phyloP scores from a whole-genome alignment of 345 rosid genomes.

The Melaleuca quinquenervia region DNA sequence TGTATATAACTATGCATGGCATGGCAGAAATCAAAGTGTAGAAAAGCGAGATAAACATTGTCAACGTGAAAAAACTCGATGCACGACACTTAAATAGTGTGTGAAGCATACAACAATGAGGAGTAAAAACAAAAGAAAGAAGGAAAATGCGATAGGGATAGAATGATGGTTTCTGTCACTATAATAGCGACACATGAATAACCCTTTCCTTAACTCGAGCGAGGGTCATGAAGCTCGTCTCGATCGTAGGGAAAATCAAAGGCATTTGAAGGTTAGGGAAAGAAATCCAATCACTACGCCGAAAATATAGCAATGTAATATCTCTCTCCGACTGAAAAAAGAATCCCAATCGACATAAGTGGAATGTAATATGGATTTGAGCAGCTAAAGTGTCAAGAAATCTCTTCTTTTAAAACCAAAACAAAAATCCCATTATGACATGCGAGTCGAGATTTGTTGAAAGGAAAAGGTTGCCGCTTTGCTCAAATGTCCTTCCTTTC shows the following conservation, averaged over 20 bases:
- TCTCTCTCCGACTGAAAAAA: neutral
- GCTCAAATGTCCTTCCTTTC: neutral
- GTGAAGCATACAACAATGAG: rapidly evolving
- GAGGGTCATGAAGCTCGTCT: neutral
- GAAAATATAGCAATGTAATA: neutral
- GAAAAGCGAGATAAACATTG: neutral
- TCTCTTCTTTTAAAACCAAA: neutral
- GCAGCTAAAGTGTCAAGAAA: neutral
- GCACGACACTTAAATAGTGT: rapidly evolving
- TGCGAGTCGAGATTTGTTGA: neutral
- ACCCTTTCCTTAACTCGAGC: neutral
- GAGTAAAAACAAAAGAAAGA: neutral
- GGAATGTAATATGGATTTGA: neutral
- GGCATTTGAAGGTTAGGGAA: neutral
- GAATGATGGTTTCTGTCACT: neutral
- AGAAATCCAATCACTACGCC: neutral
- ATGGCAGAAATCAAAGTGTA: rapidly evolving
- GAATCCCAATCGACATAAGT: neutral
- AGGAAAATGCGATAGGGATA: neutral
- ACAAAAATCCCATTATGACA: neutral
- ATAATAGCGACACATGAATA: neutral
- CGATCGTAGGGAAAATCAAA: neutral
- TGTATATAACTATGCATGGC: neutral
- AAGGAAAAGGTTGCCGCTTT: neutral
- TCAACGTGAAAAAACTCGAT: neutral